Base-by-base conservation (phyloP, 2,329 filamentous ascomycete genomes). In the Ophiocordyceps camponoti-rufipedis region DNA sequence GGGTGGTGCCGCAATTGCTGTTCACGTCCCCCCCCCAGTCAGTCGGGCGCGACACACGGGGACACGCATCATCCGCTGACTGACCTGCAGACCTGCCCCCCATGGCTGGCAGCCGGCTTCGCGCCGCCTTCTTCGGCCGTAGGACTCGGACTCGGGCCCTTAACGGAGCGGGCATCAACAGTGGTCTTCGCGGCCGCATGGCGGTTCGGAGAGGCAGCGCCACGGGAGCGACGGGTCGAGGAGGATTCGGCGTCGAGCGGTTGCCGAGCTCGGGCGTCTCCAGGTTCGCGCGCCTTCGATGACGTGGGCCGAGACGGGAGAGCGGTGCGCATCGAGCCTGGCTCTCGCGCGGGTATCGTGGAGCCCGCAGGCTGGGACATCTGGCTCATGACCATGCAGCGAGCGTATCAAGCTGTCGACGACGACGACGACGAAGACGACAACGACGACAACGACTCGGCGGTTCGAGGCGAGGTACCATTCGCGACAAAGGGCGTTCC, bases 1-100 rank as follows among this genome's bases (percentile, higher is more conserved):
- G 80, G 45, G 87, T 95, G 14, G 91, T 96, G 47, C 82, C 82
- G 60, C 91, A 98, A 63, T 98, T 98, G 60, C 91, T 98, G 50
- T 32, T 5, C 13, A 11, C 14, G 28, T 8, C 5, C 12, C 23
- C n/a, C 2, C 5, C 12, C 23, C n/a, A 42, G n/a, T 12, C 39
- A 19, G 23, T 41, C 16, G 16, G 9, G 12, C 14, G 16, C 19
- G 28, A 5, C 13, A 23, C 14, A 3, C 13, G 14, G 18, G 12
- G 13, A 23, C 28, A 42, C 35, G 16, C n/a, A 16, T 29, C 18
- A n/a, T n/a, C 10, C 9, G 41, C 23, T 23, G 23, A 55, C 71
- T 56, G 65, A 83, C 81, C 80, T 85, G 76, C 81, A 85, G 42
- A 82, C 66, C 58, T 85, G 81, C 3, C 79, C 80, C 44, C 65